Percentiles rank a stretch among this genome's conserved stretches.
These are phyloP conservation scores for Clausena lansium DNA, from an alignment of 345 rosid species.

Conservation along the genomic window DNA sequence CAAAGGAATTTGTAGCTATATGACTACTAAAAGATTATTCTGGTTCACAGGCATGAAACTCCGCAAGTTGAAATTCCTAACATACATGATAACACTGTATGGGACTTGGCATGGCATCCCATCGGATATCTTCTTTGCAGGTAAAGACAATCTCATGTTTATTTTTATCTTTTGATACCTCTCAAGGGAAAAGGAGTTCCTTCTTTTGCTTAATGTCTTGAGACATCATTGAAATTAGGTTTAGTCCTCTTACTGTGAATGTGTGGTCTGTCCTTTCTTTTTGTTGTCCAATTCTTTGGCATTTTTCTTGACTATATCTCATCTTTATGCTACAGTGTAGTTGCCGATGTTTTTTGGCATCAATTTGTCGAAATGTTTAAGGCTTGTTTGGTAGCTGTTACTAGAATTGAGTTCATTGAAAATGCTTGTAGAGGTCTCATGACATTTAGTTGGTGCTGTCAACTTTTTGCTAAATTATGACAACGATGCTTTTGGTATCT, in stretches of 20 bases:
- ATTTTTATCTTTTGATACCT: not conserved
- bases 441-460: not conserved
- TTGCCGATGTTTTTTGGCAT: not conserved
- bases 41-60: conserved; percentile 76
- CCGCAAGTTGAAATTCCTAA: conserved; percentile 82
- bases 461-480: not conserved
- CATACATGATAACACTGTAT: conserved; percentile 93
- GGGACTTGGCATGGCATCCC: conserved; percentile 99
- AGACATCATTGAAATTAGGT: not conserved
- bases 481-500: not conserved
- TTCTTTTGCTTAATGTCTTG: not conserved
- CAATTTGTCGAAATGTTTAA: not conserved
- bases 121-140: conserved; percentile 98
- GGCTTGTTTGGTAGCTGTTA: not conserved
- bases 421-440: not conserved
- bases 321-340: not conserved
- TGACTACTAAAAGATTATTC: conserved; percentile 18
- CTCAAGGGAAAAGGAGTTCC: not conserved
- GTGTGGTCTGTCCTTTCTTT: not conserved
- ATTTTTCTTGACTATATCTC: not conserved
- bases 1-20: conserved; percentile 7
- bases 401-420: not conserved
- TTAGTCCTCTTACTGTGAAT: not conserved
- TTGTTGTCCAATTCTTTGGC: not conserved
- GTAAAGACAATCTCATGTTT: conserved; percentile 31